phyloP scores from a whole-genome alignment of 2,329 filamentous ascomycete genomes.

The Tolypocladium paradoxum region DNA sequence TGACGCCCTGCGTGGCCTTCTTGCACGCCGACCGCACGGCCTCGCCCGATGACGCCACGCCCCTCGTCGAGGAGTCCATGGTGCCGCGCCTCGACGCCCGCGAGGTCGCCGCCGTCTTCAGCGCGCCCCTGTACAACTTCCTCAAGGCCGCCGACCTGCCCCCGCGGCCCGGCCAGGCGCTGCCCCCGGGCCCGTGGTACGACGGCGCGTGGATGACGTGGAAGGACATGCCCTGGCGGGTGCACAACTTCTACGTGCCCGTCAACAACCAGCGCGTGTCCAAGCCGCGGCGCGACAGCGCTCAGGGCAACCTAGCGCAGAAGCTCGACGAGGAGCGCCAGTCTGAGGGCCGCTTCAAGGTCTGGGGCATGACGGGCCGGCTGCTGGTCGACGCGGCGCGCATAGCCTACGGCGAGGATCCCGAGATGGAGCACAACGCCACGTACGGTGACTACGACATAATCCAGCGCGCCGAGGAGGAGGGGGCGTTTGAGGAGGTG shows the following conservation, averaged over 20 bases:
- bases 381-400: slow-evolving; percentile 82
- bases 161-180: slow-evolving; percentile 21
- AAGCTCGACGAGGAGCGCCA: slow-evolving; percentile 36
- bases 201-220: slow-evolving; percentile 71
- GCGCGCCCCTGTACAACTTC: slow-evolving; percentile 79
- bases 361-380: slow-evolving; percentile 91
- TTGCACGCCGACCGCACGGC: slow-evolving; percentile 50
- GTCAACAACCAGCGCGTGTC: slow-evolving; percentile 59
- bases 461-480: slow-evolving; percentile 32
- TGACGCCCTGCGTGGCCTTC: slow-evolving; percentile 68
- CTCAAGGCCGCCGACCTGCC: slow-evolving; percentile 50
- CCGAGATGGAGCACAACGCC: slow-evolving; percentile 65
- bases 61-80: slow-evolving; percentile 54
- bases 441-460: slow-evolving; percentile 42
- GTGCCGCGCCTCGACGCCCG: slow-evolving; percentile 76
- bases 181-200: slow-evolving; percentile 64
- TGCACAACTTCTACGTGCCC: slow-evolving; percentile 90
- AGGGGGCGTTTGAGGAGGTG: slow-evolving; percentile 36
- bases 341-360: slow-evolving; percentile 54
- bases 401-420: slow-evolving; percentile 71
- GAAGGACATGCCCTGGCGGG: slow-evolving; percentile 66
- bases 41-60: slow-evolving; percentile 16
- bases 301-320: slow-evolving; percentile 32
- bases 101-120: slow-evolving; percentile 91
- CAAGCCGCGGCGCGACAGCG: slow-evolving; percentile 37